A percentile compares a stretch with the other conserved stretches of the same genome.
Conservation (phyloP, 2,329 filamentous ascomycete species). For the Colletotrichum sp. region DNA sequence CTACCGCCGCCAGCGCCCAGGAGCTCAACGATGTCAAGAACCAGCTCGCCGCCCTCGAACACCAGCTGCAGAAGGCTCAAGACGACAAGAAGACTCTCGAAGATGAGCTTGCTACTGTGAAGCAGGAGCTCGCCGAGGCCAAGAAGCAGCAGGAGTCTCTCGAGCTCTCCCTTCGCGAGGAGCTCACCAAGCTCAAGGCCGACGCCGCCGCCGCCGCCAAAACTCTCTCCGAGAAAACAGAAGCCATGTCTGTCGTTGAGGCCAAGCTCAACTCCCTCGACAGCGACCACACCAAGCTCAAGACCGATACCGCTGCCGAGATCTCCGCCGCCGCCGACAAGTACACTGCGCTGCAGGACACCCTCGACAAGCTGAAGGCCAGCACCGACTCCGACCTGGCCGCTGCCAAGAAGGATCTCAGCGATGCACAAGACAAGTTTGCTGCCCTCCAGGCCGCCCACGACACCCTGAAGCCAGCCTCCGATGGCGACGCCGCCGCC, state of each 20-base stretch:
- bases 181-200: slow-evolving; percentile 35
- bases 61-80: slow-evolving; percentile 28
- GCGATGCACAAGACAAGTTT: slow-evolving; percentile 36
- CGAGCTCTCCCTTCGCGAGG: slow-evolving; percentile 33
- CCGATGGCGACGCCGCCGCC: slow-evolving; percentile 28
- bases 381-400: slow-evolving; percentile 32
- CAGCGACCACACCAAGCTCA: slow-evolving; percentile 30
- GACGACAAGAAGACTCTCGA: slow-evolving; percentile 32
- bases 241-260: slow-evolving; percentile 31
- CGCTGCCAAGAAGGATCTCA: slow-evolving; percentile 34
- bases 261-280: slow-evolving; percentile 29
- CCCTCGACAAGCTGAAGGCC: slow-evolving; percentile 28
- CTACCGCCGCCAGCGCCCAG: slow-evolving; percentile 21
- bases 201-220: slow-evolving; percentile 33
- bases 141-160: slow-evolving; percentile 38
- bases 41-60: slow-evolving; percentile 35
- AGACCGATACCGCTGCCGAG: slow-evolving; percentile 29
- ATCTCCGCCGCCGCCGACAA: slow-evolving; percentile 24
- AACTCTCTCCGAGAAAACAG: slow-evolving; percentile 30
- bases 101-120: slow-evolving; percentile 37
- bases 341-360: slow-evolving; percentile 20
- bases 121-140: slow-evolving; percentile 36
- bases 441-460: slow-evolving; percentile 26
- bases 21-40: slow-evolving; percentile 25
- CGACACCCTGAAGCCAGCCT: slow-evolving; percentile 34